These are phyloP conservation scores for Starmerella riodocensis DNA, from an alignment of 805 yeast species.

Conservation along the genomic window DNA sequence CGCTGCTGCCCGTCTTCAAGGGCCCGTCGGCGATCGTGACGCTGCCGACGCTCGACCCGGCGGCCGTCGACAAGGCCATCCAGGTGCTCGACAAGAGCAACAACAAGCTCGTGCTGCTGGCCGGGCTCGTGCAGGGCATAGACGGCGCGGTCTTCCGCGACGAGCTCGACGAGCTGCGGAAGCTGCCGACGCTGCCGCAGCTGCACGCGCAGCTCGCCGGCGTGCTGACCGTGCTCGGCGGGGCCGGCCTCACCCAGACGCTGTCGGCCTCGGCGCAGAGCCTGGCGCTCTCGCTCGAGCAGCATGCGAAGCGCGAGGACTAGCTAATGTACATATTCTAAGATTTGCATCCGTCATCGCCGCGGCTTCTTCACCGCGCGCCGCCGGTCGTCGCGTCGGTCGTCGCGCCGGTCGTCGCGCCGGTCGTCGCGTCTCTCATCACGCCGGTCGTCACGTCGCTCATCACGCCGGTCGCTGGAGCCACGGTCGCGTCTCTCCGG, in stretches of 20 bases:
- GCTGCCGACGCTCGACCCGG: slow-evolving; percentile 59
- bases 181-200: slow-evolving; percentile 55
- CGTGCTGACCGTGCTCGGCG: slow-evolving; percentile 68
- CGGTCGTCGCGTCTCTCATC: not conserved
- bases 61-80: slow-evolving; percentile 45
- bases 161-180: slow-evolving; percentile 48
- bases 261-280: slow-evolving; percentile 54
- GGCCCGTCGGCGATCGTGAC: slow-evolving; percentile 82
- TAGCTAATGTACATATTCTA: too few relatives aligned
- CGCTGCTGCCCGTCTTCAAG: slow-evolving; percentile 50
- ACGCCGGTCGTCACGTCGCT: too few relatives aligned
- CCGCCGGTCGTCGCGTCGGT: slow-evolving; percentile 1
- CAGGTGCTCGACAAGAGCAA: slow-evolving; percentile 47
- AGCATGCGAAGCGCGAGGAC: slow-evolving; percentile 33
- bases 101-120: slow-evolving; percentile 68
- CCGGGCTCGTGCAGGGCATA: slow-evolving; percentile 61
- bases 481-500: too few relatives aligned
- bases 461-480: too few relatives aligned
- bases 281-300: slow-evolving; percentile 62
- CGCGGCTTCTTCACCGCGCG: not conserved
- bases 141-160: slow-evolving; percentile 22
- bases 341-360: too few relatives aligned
- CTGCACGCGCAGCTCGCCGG: slow-evolving; percentile 76
- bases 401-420: slow-evolving; percentile 4
- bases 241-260: slow-evolving; percentile 77